phyloP scores from a whole-genome alignment of 2,329 filamentous ascomycete genomes.

The Penicillium sp. region DNA sequence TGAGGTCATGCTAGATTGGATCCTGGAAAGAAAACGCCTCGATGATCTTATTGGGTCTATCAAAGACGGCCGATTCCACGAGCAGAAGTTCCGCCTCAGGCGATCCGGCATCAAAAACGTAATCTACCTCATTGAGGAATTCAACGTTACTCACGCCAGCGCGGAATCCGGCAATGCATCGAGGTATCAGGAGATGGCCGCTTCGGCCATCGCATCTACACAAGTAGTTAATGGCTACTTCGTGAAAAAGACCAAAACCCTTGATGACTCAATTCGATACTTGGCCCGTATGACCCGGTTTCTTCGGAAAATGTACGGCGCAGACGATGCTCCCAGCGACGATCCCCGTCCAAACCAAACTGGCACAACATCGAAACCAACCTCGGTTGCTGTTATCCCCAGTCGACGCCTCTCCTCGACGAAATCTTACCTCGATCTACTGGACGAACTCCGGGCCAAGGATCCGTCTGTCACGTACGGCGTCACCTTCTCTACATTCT shows the following conservation, averaged over 20 bases:
- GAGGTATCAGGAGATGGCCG: constrained; percentile 66
- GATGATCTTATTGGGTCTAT: constrained; percentile 80
- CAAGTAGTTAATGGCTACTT: constrained; percentile 80
- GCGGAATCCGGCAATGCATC: constrained; percentile 41
- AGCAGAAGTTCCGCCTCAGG: constrained; percentile 79
- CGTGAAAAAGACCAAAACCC: constrained; percentile 71
- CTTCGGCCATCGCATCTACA: constrained; percentile 73
- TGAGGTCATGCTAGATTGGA: constrained; percentile 76
- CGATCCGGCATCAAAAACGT: constrained; percentile 74
- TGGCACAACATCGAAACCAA: constrained; percentile 41
- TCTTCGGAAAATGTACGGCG: constrained; percentile 63
- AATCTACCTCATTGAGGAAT: constrained; percentile 77
- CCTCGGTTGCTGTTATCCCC: constrained; percentile 58
- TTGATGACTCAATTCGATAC: constrained; percentile 78
- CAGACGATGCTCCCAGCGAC: constrained; percentile 8
- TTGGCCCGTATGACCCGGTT: constrained; percentile 70
- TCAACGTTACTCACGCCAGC: constrained; percentile 58
- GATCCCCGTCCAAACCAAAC: constrained; percentile 25
- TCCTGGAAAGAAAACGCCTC: constrained; percentile 77
- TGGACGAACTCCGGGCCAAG: constrained; percentile 60
- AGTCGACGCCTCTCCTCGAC: constrained; percentile 60
- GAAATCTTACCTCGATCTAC: constrained; percentile 66
- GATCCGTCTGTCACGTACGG: constrained; percentile 55
- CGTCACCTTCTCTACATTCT: constrained; percentile 71
- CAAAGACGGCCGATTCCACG: constrained; percentile 78